phyloP scores from a whole-genome alignment of 768 basidiomycete species.

The Mycena leptocephala region DNA sequence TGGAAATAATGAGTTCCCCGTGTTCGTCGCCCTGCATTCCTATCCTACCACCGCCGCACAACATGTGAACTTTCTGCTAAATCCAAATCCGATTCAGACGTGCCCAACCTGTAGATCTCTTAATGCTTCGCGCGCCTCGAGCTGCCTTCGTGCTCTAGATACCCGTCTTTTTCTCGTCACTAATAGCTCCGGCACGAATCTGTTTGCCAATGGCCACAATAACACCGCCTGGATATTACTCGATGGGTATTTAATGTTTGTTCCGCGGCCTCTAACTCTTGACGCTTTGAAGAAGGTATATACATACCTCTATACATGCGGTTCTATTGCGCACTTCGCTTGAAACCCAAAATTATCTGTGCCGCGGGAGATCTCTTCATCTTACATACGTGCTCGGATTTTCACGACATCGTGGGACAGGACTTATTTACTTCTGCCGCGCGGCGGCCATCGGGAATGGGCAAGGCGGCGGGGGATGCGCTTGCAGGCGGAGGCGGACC shows the following conservation, averaged over 20 bases:
- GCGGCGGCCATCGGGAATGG: slow-evolving; percentile 24
- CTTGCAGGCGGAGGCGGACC: neutral
- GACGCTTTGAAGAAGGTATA: slow-evolving; percentile 9
- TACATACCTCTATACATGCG: too few species aligned
- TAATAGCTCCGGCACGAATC: neutral
- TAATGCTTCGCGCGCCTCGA: neutral
- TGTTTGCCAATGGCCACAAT: neutral
- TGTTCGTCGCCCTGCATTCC: neutral
- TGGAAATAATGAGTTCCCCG: neutral
- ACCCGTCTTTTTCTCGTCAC: neutral
- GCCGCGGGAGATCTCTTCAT: slow-evolving; percentile 11
- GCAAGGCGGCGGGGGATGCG: too few species aligned
- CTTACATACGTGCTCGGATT: slow-evolving; percentile 25
- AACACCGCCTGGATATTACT: neutral
- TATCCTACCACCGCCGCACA: neutral
- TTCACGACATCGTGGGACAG: slow-evolving; percentile 25
- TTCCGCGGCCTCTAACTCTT: slow-evolving; percentile 13
- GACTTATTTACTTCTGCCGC: neutral
- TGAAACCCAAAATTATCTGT: neutral
- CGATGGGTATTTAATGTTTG: slow-evolving; percentile 15
- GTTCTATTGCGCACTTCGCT: neutral
- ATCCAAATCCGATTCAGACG: neutral
- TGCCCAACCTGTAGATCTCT: neutral
- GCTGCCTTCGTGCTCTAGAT: neutral
- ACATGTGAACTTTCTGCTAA: neutral